A percentile compares a stretch with the other conserved stretches of the same genome.
These are phyloP conservation scores for Pugionium cornutum DNA, from an alignment of 345 rosid genomes.

Conservation along the genomic window DNA sequence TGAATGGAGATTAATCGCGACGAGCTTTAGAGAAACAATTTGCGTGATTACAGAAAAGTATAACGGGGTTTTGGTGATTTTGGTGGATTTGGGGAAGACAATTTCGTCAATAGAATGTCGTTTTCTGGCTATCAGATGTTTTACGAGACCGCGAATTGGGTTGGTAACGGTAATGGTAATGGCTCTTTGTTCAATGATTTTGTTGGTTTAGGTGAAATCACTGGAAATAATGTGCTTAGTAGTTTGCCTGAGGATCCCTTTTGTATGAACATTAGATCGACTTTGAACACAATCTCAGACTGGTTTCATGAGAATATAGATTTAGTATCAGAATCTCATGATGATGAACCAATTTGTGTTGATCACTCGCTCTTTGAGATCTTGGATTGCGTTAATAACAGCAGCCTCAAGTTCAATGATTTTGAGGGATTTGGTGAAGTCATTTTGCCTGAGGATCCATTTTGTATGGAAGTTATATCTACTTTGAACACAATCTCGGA, in stretches of 20 bases:
- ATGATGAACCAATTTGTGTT: not conserved
- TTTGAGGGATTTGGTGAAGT: slow-evolving; percentile 3
- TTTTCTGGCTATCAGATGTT: slow-evolving; percentile 15
- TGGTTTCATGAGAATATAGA: slow-evolving; percentile 31
- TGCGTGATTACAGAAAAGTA: not conserved
- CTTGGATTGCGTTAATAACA: not conserved
- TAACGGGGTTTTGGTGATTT: slow-evolving; percentile 5
- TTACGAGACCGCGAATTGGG: not conserved
- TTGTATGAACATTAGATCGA: slow-evolving; percentile 34
- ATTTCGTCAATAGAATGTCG: not conserved
- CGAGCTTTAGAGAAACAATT: not conserved
- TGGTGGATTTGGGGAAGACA: slow-evolving; percentile 9
- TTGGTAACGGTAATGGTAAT: not conserved
- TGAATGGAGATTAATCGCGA: slow-evolving; percentile 15
- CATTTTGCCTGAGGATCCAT: slow-evolving; percentile 34
- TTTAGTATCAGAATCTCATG: slow-evolving; percentile 19
- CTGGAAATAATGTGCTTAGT: not conserved
- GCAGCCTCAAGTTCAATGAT: not conserved
- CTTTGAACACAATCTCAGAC: slow-evolving; percentile 23
- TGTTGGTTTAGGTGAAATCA: not conserved
- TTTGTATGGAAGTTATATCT: slow-evolving; percentile 31
- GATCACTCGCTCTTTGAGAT: not conserved
- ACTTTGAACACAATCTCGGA: slow-evolving; percentile 12
- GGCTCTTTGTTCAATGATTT: slow-evolving; percentile 4
- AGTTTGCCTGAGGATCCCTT: slow-evolving; percentile 40